Evolutionary conservation across 441 rosid species (phyloP).

Genomic region (Viola pubescens): DNA sequence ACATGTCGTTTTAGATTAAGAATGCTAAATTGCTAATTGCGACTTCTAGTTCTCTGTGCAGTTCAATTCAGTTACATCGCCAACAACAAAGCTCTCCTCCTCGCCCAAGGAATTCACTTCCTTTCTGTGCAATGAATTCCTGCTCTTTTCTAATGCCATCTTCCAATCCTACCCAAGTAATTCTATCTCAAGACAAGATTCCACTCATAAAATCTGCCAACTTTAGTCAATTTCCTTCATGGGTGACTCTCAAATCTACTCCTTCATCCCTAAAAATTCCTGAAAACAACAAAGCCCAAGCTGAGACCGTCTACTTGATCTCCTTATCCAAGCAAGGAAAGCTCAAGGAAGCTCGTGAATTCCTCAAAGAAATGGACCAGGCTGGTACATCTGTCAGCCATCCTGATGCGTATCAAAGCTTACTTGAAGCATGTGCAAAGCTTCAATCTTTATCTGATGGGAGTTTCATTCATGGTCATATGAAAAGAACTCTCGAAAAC

Average conservation of each 20-base stretch:
- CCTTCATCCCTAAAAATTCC: conserved; percentile 25
- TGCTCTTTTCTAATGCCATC: conserved; percentile 6
- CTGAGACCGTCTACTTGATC: conserved; percentile 51
- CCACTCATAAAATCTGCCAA: conserved; percentile 17
- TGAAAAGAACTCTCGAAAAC: conserved; percentile 23
- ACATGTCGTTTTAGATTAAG: no score
- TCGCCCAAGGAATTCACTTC: background rate
- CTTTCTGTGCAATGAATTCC: conserved; percentile 9
- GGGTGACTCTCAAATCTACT: conserved; percentile 44
- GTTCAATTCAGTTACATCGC: no score
- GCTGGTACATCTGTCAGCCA: conserved; percentile 36
- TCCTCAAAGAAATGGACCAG: conserved; percentile 44
- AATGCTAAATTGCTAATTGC: no score
- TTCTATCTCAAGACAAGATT: conserved; percentile 14
- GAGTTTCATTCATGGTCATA: conserved; percentile 33
- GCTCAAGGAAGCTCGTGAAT: conserved; percentile 49
- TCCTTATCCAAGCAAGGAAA: conserved; percentile 52
- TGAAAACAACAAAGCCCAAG: conserved; percentile 30
- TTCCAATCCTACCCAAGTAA: conserved; percentile 12
- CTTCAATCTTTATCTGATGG: conserved; percentile 38
- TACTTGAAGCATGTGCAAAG: conserved; percentile 43
- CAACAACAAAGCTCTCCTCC: background rate
- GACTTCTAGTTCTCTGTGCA: no score
- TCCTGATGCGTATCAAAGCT: conserved; percentile 32
- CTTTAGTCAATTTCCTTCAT: conserved; percentile 43